These are phyloP conservation scores for Diaporthe capsici DNA, from an alignment of 2,329 filamentous ascomycete species.

Conservation along the genomic window DNA sequence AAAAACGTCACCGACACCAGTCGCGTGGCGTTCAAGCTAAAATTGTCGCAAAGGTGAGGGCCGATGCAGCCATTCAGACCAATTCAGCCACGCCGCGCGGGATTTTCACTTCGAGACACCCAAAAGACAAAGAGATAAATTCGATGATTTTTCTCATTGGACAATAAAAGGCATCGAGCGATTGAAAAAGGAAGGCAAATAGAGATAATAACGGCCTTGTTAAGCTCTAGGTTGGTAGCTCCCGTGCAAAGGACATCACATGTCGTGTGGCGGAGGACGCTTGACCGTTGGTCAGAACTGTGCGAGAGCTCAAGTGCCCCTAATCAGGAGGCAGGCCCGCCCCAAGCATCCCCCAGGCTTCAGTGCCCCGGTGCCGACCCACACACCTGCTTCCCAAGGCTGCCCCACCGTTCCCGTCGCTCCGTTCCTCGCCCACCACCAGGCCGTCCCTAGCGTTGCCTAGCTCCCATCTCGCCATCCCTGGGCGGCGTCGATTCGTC, in stretches of 20 bases:
- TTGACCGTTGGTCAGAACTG: conserved; percentile 16
- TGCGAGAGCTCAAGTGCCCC: conserved; percentile 12
- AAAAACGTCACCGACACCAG: conserved; percentile 11
- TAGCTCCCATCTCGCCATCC: conserved; percentile 16
- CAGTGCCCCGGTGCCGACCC: background rate
- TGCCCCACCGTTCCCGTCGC: conserved; percentile 39
- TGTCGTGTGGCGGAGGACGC: conserved; percentile 26
- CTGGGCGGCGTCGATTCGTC: conserved; percentile 21
- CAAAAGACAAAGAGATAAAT: background rate
- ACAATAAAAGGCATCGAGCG: background rate
- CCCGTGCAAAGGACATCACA: conserved; percentile 29
- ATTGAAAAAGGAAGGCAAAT: conserved; percentile 26
- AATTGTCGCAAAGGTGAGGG: conserved; percentile 2
- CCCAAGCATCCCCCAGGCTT: background rate
- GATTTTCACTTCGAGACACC: background rate
- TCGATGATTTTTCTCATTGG: conserved; percentile 26
- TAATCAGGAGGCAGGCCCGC: background rate
- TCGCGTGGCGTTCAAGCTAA: conserved; percentile 16
- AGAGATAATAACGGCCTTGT: background rate
- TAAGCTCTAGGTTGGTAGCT: conserved; percentile 6
- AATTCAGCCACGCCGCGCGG: conserved; percentile 16
- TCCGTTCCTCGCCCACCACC: conserved; percentile 36
- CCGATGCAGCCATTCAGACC: conserved; percentile 1
- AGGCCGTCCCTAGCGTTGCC: background rate
- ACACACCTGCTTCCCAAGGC: conserved; percentile 4